Evolutionary conservation across 495 filamentous ascomycete species (phyloP).

Genomic region (Xylaria bambusicola): DNA sequence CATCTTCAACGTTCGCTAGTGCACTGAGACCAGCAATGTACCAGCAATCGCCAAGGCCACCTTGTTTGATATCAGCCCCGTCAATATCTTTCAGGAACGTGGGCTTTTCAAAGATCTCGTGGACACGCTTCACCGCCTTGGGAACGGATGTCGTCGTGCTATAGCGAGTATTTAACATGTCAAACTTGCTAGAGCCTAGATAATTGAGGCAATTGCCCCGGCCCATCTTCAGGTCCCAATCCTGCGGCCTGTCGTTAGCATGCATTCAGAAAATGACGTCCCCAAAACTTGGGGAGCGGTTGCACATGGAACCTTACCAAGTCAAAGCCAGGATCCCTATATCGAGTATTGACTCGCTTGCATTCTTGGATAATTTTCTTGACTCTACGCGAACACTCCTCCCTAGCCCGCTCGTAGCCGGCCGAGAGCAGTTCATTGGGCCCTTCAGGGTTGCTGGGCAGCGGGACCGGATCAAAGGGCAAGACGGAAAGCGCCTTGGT

Average conservation of each 20-base stretch:
- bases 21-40: constrained; percentile 86
- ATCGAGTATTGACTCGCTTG: constrained; percentile 82
- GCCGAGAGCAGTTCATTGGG: constrained; percentile 52
- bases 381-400: constrained; percentile 76
- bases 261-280: background rate
- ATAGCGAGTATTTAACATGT: constrained; percentile 38
- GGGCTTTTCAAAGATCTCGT: constrained; percentile 89
- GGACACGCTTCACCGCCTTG: constrained; percentile 67
- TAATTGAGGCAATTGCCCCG: constrained; percentile 50
- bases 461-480: constrained; percentile 51
- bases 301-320: constrained; percentile 51
- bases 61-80: constrained; percentile 79
- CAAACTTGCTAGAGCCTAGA: constrained; percentile 46
- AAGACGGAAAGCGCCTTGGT: constrained; percentile 50
- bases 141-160: constrained; percentile 51
- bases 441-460: constrained; percentile 45
- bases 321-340: constrained; percentile 87
- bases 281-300: background rate
- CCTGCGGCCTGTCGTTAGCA: constrained; percentile 38
- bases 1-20: constrained; percentile 72
- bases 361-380: constrained; percentile 86
- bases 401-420: constrained; percentile 74
- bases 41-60: constrained; percentile 88
- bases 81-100: constrained; percentile 77
- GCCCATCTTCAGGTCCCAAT: constrained; percentile 54